Conservation (phyloP, 208 protist species). For the Angomonas deanei region DNA sequence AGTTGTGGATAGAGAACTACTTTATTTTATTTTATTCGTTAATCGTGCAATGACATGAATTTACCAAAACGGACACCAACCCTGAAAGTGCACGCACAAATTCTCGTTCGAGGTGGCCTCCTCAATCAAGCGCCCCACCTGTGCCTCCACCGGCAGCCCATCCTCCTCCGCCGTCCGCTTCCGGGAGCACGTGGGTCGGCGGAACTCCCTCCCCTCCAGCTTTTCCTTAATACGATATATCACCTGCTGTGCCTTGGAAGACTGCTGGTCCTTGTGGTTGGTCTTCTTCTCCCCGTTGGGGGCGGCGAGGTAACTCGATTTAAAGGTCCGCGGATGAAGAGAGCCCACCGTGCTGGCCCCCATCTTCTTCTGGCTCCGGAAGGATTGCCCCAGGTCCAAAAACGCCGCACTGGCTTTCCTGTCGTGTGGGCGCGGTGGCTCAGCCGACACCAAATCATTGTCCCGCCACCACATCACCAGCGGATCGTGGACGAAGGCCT, state of each 20-base stretch:
- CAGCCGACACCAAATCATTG: conserved; percentile 14
- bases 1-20: too few species aligned
- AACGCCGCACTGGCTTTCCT: background rate
- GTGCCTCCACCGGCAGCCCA: conserved; percentile 70
- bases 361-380: conserved; percentile 11
- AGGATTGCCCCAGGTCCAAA: conserved; percentile 9
- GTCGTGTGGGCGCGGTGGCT: background rate
- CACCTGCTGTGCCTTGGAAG: conserved; percentile 93
- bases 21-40: conserved; percentile 9
- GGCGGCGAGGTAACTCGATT: background rate
- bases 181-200: conserved; percentile 11
- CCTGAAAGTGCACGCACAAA: conserved; percentile 98
- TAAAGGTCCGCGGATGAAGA: conserved; percentile 2
- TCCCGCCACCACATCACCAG: conserved; percentile 98
- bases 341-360: conserved; percentile 9
- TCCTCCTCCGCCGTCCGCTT: conserved; percentile 6
- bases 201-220: conserved; percentile 97
- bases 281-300: background rate
- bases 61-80: conserved; percentile 99
- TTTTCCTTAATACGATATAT: conserved; percentile 97
- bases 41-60: too few species aligned
- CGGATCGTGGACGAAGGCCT: conserved; percentile 99
- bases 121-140: conserved; percentile 93
- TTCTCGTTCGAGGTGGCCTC: conserved; percentile 98
- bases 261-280: conserved; percentile 42